These are phyloP conservation scores for Fusarium devonianum DNA, from an alignment of 2,329 filamentous ascomycete genomes.

Conservation along the genomic window DNA sequence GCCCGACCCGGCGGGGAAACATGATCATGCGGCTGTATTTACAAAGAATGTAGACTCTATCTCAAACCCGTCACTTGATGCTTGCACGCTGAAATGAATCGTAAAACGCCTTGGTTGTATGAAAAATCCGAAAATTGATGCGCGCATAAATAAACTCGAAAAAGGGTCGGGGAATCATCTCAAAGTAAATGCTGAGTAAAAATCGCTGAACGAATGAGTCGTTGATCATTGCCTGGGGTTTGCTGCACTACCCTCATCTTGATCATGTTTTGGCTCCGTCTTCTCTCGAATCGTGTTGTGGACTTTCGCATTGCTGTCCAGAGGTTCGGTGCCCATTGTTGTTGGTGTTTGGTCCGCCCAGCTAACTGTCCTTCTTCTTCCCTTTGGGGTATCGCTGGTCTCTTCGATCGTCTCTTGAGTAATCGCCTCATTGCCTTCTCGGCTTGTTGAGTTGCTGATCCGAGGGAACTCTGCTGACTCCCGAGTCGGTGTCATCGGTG, in stretches of 20 bases:
- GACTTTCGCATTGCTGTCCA: slow-evolving; percentile 13
- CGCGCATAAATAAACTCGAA: slow-evolving; percentile 5
- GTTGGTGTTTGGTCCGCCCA: slow-evolving; percentile 37
- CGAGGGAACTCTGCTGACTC: slow-evolving; percentile 41
- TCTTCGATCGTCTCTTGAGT: slow-evolving; percentile 30
- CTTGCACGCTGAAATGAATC: slow-evolving; percentile 9
- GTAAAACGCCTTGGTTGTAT: slow-evolving; percentile 13
- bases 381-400: slow-evolving; percentile 19
- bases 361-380: slow-evolving; percentile 34
- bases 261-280: slow-evolving; percentile 15
- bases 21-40: slow-evolving; percentile 21
- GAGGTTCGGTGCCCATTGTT: slow-evolving; percentile 24
- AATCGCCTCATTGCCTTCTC: slow-evolving; percentile 27
- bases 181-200: not conserved
- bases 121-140: slow-evolving; percentile 13
- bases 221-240: slow-evolving; percentile 15
- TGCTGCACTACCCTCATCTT: slow-evolving; percentile 5
- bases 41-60: slow-evolving; percentile 25
- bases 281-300: slow-evolving; percentile 26
- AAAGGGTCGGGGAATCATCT: not conserved
- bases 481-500: slow-evolving; percentile 45
- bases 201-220: not conserved
- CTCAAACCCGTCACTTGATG: slow-evolving; percentile 7
- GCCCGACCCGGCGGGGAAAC: slow-evolving; percentile 26
- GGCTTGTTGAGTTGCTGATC: slow-evolving; percentile 9